Percentiles rank a stretch among this genome's conserved stretches.
Evolutionary conservation across 2,329 filamentous ascomycete species (phyloP).

Genomic region (Rutstroemia sp.): DNA sequence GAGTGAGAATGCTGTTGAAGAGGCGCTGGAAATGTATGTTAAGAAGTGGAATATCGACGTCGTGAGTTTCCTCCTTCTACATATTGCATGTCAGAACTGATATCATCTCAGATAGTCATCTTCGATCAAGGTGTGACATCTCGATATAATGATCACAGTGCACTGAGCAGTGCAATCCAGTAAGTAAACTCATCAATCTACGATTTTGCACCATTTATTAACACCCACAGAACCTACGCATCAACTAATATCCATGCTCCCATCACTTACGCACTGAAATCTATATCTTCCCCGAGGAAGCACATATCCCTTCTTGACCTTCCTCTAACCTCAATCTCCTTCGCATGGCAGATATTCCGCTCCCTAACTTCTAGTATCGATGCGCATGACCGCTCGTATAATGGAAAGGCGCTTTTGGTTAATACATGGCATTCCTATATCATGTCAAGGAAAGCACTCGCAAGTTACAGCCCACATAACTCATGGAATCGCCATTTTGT

Average conservation of each 20-base stretch:
- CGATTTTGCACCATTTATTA: not conserved
- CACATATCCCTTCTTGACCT: constrained; percentile 34
- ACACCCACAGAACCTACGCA: constrained; percentile 25
- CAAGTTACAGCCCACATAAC: constrained; percentile 34
- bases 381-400: constrained; percentile 9
- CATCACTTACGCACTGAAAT: constrained; percentile 32
- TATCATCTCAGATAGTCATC: constrained; percentile 30
- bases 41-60: too few relatives aligned
- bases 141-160: constrained; percentile 35
- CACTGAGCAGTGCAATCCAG: constrained; percentile 34
- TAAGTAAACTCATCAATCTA: constrained; percentile 15
- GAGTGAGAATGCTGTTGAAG: too few relatives aligned
- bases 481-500: constrained; percentile 35
- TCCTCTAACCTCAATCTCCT: constrained; percentile 33
- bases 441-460: constrained; percentile 32
- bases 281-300: constrained; percentile 31
- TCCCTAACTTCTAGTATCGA: constrained; percentile 15
- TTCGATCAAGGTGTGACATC: constrained; percentile 36
- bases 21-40: too few relatives aligned
- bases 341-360: constrained; percentile 18
- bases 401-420: constrained; percentile 30
- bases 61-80: too few relatives aligned
- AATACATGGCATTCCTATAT: constrained; percentile 33
- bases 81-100: not conserved
- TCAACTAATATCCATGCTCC: constrained; percentile 27